Base-by-base conservation (phyloP, 176 grass and related monocot species). In the Pharus latifolius region DNA sequence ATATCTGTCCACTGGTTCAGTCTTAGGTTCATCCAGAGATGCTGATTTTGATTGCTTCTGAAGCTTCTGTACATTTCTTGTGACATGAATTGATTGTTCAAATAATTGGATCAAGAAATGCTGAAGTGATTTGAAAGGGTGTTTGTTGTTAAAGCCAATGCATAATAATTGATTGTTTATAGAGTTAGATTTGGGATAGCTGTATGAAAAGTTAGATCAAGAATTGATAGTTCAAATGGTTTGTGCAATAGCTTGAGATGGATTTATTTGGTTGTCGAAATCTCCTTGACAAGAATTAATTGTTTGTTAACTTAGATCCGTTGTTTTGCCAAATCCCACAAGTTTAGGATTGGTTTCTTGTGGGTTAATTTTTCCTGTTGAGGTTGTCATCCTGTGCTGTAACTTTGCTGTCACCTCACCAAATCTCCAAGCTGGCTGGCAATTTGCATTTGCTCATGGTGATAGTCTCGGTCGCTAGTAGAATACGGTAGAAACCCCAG, bases 221-320 rank as follows among this genome's bases (percentile, higher is more conserved):
- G 76, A 85, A 38, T 55, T 74, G 83, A 75, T 25, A 63, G 30
- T 75, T 80, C 46, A 52, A 78, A 73, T 50, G 51, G 15, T 2
- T 42, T 25, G 34, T 52, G 63, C 33, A 14, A 54, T 67, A 51
- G 38, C 45, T 53, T 29, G 18, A 34, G 32, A 25, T 14, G 3
- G 33, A 28, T 53, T 62, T 4, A 34, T 31, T 18, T 25, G 50
- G 76, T 19, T 37, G 53, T 60, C 46, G 46, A 69, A n/a, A 54
- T 22, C 42, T 80, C 20, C 47, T 40, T 61, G 37, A 48, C 69
- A 80, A 24, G 24, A 53, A 34, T 76, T 32, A 2, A 16, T 7
- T 72, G 67, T 66, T 38, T 74, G 29, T 47, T 20, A 53, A 46
- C 31, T 42, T 54, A 7, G 3, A 17, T 45, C 47, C 44, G 41